Evolutionary conservation across 495 filamentous ascomycete genomes (phyloP).

Genomic region (Penicillium parvum): DNA sequence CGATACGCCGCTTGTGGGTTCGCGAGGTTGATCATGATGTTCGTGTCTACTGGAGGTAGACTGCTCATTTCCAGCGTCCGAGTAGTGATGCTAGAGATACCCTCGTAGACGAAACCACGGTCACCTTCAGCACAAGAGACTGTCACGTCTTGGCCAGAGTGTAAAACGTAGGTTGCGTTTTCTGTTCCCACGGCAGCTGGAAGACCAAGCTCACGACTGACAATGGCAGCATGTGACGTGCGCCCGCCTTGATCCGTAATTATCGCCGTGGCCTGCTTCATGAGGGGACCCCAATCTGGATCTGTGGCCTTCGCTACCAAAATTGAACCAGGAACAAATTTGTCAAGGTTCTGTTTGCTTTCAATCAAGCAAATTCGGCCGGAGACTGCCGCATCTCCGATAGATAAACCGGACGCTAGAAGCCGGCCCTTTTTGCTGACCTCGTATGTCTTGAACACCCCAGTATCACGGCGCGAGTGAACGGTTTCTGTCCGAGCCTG

Average conservation of each 20-base stretch:
- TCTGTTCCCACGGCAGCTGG: conserved; percentile 31
- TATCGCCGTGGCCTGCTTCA: conserved; percentile 33
- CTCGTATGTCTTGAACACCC: conserved; percentile 27
- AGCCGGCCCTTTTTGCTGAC: conserved; percentile 23
- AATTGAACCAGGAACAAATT: conserved; percentile 28
- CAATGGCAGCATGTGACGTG: conserved; percentile 37
- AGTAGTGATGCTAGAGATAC: conserved; percentile 22
- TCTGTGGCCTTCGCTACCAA: conserved; percentile 30
- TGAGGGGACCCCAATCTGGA: conserved; percentile 37
- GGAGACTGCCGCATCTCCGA: conserved; percentile 32
- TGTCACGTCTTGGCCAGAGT: conserved; percentile 32
- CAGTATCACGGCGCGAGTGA: conserved; percentile 26
- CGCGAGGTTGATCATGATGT: conserved; percentile 28
- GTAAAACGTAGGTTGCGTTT: conserved; percentile 31
- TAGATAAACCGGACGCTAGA: conserved; percentile 22
- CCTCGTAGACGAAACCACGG: conserved; percentile 33
- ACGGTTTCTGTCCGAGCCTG: conserved; percentile 37
- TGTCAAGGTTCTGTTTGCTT: conserved; percentile 22
- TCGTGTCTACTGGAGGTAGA: conserved; percentile 9
- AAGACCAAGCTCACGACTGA: conserved; percentile 36
- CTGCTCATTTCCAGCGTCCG: conserved; percentile 21
- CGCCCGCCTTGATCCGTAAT: conserved; percentile 38
- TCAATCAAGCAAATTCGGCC: conserved; percentile 32
- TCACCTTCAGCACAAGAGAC: conserved; percentile 37
- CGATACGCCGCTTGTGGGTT: conserved; percentile 32